phyloP scores from a whole-genome alignment of 2,329 filamentous ascomycete genomes.

The Penicillium sp. region DNA sequence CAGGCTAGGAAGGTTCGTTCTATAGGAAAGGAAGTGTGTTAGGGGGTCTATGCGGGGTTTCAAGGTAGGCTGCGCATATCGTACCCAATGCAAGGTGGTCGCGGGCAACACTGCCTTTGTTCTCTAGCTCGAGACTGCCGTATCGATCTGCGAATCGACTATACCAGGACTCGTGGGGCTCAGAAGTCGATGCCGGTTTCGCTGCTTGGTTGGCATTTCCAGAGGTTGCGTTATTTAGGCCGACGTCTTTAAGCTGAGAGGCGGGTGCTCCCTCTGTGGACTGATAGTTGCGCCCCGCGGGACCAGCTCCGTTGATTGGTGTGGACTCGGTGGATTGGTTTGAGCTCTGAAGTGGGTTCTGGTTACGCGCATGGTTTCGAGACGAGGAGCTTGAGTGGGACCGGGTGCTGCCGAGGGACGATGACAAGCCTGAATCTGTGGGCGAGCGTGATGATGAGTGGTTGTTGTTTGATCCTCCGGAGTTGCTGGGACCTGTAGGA shows the following conservation, averaged over 20 bases:
- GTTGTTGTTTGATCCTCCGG: conserved; percentile 14
- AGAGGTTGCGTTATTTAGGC: neutral
- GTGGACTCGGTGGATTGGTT: conserved; percentile 29
- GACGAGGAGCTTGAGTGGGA: conserved; percentile 25
- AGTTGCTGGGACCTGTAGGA: conserved; percentile 17
- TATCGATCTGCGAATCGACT: conserved; percentile 55
- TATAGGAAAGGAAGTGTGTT: conserved; percentile 26
- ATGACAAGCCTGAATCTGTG: conserved; percentile 24
- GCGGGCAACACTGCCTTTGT: conserved; percentile 64
- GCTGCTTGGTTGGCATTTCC: conserved; percentile 2
- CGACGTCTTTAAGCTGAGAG: neutral
- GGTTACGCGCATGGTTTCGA: conserved; percentile 16
- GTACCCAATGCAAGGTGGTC: conserved; percentile 64
- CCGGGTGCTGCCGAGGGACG: conserved; percentile 20
- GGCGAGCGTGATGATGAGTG: conserved; percentile 21
- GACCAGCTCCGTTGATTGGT: conserved; percentile 28
- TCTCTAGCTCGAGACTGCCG: conserved; percentile 62
- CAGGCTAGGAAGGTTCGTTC: conserved; percentile 68
- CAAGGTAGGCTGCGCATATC: conserved; percentile 11
- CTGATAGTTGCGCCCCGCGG: conserved; percentile 31
- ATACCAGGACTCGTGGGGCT: conserved; percentile 44
- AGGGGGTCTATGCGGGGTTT: neutral
- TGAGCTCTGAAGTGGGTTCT: conserved; percentile 14
- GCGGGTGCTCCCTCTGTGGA: conserved; percentile 22
- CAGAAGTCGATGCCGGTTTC: conserved; percentile 8